Conservation (phyloP, 208 protist genomes). For the Leishmania braziliensis region DNA sequence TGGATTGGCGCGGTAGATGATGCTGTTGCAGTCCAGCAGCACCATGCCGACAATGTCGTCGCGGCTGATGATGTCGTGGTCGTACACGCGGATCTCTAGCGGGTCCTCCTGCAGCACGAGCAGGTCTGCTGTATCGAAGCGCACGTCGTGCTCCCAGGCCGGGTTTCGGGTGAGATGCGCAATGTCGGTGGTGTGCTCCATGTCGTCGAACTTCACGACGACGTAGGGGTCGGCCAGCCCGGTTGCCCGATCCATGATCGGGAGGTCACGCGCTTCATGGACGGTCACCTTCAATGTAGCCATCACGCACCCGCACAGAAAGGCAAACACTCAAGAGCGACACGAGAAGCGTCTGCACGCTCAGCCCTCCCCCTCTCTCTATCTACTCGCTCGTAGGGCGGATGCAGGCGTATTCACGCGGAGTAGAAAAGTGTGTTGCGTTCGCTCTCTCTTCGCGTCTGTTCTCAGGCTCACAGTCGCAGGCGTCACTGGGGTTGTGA, state of each 20-base stretch:
- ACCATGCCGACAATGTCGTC: slow-evolving; percentile 96
- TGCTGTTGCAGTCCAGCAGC: slow-evolving; percentile 91
- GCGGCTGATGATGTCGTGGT: slow-evolving; percentile 95
- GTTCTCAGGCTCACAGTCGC: too few species aligned
- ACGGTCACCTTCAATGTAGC: slow-evolving; percentile 91
- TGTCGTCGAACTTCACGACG: slow-evolving; percentile 70
- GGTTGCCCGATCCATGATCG: slow-evolving; percentile 90
- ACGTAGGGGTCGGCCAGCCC: slow-evolving; percentile 92
- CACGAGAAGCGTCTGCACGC: background rate
- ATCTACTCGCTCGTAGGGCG: too few species aligned
- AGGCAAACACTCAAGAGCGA: slow-evolving; percentile 9
- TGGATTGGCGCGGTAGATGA: slow-evolving; percentile 74
- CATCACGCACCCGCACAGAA: slow-evolving; percentile 37
- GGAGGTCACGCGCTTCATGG: slow-evolving; percentile 90
- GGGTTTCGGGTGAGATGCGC: slow-evolving; percentile 76
- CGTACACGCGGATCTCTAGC: slow-evolving; percentile 94
- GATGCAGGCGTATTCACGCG: too few species aligned
- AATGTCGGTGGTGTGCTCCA: slow-evolving; percentile 83
- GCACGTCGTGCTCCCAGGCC: slow-evolving; percentile 80
- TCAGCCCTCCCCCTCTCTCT: slow-evolving; percentile 5
- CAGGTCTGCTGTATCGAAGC: slow-evolving; percentile 87
- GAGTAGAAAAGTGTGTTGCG: too few species aligned
- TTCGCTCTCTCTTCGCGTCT: too few species aligned
- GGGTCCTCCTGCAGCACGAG: slow-evolving; percentile 94
- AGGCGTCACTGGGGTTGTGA: too few species aligned